Percentiles rank a stretch among this genome's conserved stretches.
Conservation (phyloP, 2,329 filamentous ascomycete species). For the Decorospora gaudefroyi region DNA sequence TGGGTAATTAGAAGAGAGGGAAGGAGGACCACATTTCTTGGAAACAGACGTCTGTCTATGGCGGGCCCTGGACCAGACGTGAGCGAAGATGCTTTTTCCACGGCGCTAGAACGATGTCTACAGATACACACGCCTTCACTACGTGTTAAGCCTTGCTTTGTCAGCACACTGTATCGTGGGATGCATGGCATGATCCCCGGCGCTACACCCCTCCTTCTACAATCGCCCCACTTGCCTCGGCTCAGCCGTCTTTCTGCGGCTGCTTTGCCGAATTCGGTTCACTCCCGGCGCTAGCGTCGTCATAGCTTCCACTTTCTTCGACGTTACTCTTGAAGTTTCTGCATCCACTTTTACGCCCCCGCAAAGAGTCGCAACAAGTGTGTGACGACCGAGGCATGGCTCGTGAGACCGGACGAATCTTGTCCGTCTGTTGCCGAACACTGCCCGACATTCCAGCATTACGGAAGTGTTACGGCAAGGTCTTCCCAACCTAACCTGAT, state of each 20-base stretch:
- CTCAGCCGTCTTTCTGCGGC: slow-evolving; percentile 19
- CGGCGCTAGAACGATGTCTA: no score
- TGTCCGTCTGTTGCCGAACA: slow-evolving; percentile 13
- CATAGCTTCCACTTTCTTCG: slow-evolving; percentile 19
- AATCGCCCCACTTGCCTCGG: slow-evolving; percentile 38
- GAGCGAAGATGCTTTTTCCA: no score
- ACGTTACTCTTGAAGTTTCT: slow-evolving; percentile 12
- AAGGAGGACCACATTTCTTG: no score
- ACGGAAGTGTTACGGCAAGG: slow-evolving; percentile 2
- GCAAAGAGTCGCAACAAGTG: no score
- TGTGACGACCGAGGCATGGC: slow-evolving; percentile 2
- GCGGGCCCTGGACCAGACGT: no score
- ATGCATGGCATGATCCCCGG: neutral
- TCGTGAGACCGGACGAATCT: slow-evolving; percentile 3
- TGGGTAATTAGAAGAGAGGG: no score
- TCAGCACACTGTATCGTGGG: neutral
- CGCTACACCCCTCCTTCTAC: slow-evolving; percentile 18
- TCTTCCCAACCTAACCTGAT: slow-evolving; percentile 9
- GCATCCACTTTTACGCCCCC: slow-evolving; percentile 3
- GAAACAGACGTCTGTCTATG: neutral
- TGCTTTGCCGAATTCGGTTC: slow-evolving; percentile 19
- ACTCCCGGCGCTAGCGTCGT: slow-evolving; percentile 24
- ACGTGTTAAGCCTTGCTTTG: no score
- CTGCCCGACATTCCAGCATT: slow-evolving; percentile 16
- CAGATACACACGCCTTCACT: no score